Conservation (phyloP, 345 rosid species). For the Salix exigua region DNA sequence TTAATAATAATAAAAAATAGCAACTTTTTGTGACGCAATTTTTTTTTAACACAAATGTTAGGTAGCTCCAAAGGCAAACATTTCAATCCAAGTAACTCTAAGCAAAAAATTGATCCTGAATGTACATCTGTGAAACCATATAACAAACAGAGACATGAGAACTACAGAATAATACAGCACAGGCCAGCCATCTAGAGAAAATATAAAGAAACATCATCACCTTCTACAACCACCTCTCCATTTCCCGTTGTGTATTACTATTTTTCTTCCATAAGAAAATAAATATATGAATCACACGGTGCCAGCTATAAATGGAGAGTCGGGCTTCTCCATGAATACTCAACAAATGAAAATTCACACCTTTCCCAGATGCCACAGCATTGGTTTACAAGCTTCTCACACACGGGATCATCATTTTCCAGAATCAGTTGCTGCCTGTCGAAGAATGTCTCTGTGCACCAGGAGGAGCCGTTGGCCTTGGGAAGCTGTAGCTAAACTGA, state of each 20-base stretch:
- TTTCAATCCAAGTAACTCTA: background rate
- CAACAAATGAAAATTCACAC: constrained; percentile 8
- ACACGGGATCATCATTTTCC: constrained; percentile 6
- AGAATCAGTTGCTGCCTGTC: constrained; percentile 31
- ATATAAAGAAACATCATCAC: constrained; percentile 7
- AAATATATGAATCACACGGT: background rate
- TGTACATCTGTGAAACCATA: background rate
- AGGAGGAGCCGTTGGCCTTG: constrained; percentile 67
- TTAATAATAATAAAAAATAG: too few relatives aligned
- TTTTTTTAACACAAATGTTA: background rate
- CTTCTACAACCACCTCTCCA: constrained; percentile 9
- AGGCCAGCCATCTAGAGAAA: constrained; percentile 10
- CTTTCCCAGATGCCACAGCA: background rate
- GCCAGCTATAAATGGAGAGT: background rate
- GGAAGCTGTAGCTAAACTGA: constrained; percentile 40
- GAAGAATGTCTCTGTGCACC: constrained; percentile 61
- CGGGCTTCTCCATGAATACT: constrained; percentile 6
- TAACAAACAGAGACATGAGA: background rate
- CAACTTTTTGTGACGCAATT: too few relatives aligned
- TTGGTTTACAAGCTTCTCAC: constrained; percentile 11
- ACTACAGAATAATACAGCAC: constrained; percentile 2
- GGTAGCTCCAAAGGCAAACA: background rate
- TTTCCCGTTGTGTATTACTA: background rate
- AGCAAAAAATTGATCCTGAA: background rate
- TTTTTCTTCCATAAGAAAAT: background rate